Base-by-base conservation (phyloP, 441 rosid species). In the Pelargonium australe region DNA sequence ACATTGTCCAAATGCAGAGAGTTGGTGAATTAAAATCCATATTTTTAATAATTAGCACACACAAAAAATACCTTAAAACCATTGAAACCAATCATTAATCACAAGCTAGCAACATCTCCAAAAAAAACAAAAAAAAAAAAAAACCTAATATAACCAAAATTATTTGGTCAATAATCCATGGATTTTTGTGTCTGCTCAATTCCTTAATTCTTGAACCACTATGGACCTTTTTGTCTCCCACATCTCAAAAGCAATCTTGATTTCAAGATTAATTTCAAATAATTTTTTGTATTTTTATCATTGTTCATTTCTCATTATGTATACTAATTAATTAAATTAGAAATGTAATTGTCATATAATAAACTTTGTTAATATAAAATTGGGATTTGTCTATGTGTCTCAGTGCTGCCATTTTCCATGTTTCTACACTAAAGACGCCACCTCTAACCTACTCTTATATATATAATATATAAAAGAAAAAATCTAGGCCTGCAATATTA, bases 371-470 rank as follows among this genome's bases (percentile, higher is more conserved):
- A 47, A 10, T 47, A 47, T 47, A n/a, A 51, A 51, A 44, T 28
- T 44, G 19, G 5, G 1, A 5, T 13, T 12, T 61, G 34, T 34
- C n/a, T 40, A 20, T 34, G 4, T 64, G 65, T 75, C 51, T 45
- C 47, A 70, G 71, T 65, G 73, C 75, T 70, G 71, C 79, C 81
- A 73, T 63, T 78, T 80, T 71, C 70, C 79, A 68, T 43, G 53
- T 41, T 19, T 65, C 51, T 28, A 65, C 70, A 55, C 51, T 34
- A 68, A 68, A 34, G 41, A 40, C 70, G 23, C 16, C 60, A 41
- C 12, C 53, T 53, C 70, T 57, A 64, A 60, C 53, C 70, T 69
- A 64, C 66, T 64, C 60, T 67, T 16, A 7, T 16, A 28, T 25
- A 12, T 66, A 34, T 16, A 53, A 20, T 28, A 63, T 41, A n/a